These are phyloP conservation scores for Brassica rapa DNA, from an alignment of 345 rosid genomes.

Conservation along the genomic window DNA sequence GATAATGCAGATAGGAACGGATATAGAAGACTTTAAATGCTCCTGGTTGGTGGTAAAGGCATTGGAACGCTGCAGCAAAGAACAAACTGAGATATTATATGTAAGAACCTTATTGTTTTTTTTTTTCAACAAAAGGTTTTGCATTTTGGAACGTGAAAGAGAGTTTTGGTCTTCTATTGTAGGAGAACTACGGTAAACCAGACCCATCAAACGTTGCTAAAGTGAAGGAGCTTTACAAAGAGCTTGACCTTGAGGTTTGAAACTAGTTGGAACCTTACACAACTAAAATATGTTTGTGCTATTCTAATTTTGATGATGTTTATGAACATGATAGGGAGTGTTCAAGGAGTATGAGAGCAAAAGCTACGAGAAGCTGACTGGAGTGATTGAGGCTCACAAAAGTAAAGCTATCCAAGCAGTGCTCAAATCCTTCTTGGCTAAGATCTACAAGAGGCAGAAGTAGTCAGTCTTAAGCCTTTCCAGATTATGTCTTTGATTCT, in stretches of 20 bases:
- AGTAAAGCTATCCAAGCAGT: conserved; percentile 77
- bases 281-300: background rate
- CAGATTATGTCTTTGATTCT: conserved; percentile 14
- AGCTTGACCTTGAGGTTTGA: conserved; percentile 73
- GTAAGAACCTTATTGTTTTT: conserved; percentile 39
- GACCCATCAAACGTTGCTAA: conserved; percentile 61
- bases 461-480: conserved; percentile 37
- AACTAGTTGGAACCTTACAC: background rate
- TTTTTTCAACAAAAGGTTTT: background rate
- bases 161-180: conserved; percentile 8
- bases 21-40: conserved; percentile 87
- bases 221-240: conserved; percentile 73
- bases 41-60: conserved; percentile 90
- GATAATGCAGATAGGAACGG: conserved; percentile 69
- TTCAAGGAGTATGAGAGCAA: conserved; percentile 74
- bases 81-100: conserved; percentile 59
- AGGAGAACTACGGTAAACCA: conserved; percentile 83
- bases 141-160: conserved; percentile 25
- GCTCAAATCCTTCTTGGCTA: conserved; percentile 79
- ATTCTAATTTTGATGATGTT: conserved; percentile 22
- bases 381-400: conserved; percentile 67
- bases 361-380: conserved; percentile 65
- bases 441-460: conserved; percentile 91
- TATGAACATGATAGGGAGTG: conserved; percentile 47
- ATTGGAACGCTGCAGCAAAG: conserved; percentile 61